phyloP scores from a whole-genome alignment of 1,139 yeast genomes.

The Yamadazyma dendronema region DNA sequence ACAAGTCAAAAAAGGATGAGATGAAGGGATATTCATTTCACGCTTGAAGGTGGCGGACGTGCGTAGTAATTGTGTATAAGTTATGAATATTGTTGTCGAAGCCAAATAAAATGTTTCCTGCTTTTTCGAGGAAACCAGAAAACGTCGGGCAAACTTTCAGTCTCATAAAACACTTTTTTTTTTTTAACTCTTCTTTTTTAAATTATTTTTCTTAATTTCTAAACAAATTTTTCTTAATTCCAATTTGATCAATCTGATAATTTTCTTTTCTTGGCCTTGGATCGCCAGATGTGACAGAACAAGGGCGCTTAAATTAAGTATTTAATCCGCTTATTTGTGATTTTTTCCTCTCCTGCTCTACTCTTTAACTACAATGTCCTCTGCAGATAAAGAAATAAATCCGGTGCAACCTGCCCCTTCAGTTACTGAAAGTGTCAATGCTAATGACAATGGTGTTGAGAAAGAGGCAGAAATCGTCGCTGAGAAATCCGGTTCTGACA shows the following conservation, averaged over 20 bases:
- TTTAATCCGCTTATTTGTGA: not conserved
- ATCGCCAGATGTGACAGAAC: not conserved
- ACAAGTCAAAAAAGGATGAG: no score
- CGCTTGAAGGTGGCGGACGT: no score
- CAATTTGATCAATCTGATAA: not conserved
- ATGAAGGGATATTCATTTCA: no score
- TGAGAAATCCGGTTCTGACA: not conserved
- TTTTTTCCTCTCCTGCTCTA: not conserved
- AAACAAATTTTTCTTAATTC: not conserved
- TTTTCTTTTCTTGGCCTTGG: not conserved
- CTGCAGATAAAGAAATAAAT: not conserved
- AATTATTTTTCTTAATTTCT: no score
- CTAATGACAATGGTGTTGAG: no score
- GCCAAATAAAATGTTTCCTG: no score
- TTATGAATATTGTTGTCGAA: no score
- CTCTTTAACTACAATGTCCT: not conserved
- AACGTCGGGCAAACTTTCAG: no score
- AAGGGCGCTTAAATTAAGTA: not conserved
- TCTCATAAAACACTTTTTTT: no score
- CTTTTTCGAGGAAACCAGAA: no score
- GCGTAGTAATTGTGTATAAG: no score
- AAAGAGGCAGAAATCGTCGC: not conserved
- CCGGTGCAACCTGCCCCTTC: not conserved
- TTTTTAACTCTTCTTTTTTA: no score
- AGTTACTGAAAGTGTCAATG: not conserved